Base-by-base conservation (phyloP, 345 rosid species). In the Pelargonium nanum region DNA sequence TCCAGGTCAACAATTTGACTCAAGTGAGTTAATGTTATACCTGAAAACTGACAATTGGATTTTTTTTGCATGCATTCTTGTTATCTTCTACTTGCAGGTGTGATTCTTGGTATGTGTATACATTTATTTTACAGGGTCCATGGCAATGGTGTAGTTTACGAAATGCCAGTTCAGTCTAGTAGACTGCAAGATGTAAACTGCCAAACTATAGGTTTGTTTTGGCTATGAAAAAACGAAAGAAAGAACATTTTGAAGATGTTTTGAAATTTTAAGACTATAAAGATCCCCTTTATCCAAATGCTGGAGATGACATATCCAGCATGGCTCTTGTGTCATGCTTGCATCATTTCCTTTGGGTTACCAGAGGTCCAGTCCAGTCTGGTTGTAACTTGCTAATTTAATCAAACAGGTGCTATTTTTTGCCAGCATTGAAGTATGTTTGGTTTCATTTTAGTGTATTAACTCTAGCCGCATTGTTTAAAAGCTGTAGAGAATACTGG, bases 1-100 rank as follows among this genome's bases (percentile, higher is more conserved):
- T 89, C 59, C 99, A 93, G 82, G 94, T 87, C 77, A 93, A 81
- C 77, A 93, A 93, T 81, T 83, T 93, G 79, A 89, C 97, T 7
- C 97, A 93, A 72, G 90, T 84, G 75, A 78, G 90, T 69, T 21
- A 15, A 22, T 7, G 9, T n/a, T 26, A 2, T n/a, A 32, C 10
- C 30, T 59, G 6, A 59, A 26, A 45, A 17, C 30, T 19, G 17
- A 52, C 22, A 19, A 22, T 56, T 24, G 0, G 40, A 50, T 19
- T n/a, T 62, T 26, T 62, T 51, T 52, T 53, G 24, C 65, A n/a
- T 57, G 19, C 45, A 22, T 0, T 24, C 25, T 19, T 5, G 24
- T 57, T 9, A 57, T 40, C 48, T 6, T 12, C 9, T 40, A 40
- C n/a, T 40, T 40, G 15, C 48, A 40, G 9, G 13, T 40, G 15